phyloP scores from a whole-genome alignment of 441 rosid genomes.

The Croton setiger region DNA sequence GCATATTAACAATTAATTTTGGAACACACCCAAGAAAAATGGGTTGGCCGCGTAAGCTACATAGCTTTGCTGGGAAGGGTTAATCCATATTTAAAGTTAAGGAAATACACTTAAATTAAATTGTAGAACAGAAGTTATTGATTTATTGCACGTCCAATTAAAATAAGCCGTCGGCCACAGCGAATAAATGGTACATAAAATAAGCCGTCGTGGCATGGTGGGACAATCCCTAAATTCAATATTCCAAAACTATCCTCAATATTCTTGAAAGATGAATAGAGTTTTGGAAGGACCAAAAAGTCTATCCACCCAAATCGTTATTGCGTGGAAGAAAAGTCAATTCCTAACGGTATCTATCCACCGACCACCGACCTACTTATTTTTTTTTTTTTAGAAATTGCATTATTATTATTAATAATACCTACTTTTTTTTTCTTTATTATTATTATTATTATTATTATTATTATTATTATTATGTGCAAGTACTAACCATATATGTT shows the following conservation, averaged over 20 bases:
- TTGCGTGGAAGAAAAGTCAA: conserved; percentile 55
- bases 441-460: no score
- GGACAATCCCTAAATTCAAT: background rate
- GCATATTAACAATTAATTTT: no score
- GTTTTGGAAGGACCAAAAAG: conserved; percentile 21
- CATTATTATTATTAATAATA: background rate
- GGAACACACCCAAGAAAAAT: no score
- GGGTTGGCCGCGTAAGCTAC: no score
- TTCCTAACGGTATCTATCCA: conserved; percentile 62
- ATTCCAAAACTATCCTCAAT: background rate
- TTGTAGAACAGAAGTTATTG: background rate
- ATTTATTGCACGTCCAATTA: background rate
- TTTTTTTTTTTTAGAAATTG: background rate
- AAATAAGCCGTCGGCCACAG: background rate
- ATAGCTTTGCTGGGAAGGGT: no score
- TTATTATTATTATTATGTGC: no score
- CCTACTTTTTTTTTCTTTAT: no score
- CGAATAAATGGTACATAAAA: background rate
- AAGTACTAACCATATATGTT: no score
- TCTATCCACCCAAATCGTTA: conserved; percentile 11
- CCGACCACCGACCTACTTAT: conserved; percentile 64
- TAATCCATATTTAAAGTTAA: no score
- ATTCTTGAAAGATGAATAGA: background rate
- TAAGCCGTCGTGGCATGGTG: background rate
- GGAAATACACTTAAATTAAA: background rate